phyloP scores from a whole-genome alignment of 352 stramenopile genomes.

The Sclerospora graminicola region DNA sequence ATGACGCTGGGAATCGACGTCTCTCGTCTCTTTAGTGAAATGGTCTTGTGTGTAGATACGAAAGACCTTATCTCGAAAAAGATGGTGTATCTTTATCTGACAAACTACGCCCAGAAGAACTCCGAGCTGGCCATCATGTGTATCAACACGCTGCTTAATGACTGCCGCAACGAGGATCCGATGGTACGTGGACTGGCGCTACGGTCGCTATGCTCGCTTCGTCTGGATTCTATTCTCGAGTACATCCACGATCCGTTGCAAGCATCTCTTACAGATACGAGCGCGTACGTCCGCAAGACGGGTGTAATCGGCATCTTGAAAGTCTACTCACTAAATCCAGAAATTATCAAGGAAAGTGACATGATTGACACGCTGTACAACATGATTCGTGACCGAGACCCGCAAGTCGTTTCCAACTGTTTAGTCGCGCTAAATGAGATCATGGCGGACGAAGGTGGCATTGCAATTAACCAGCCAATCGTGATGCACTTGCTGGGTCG shows the following conservation, averaged over 20 bases:
- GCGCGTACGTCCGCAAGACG: conserved; percentile 98
- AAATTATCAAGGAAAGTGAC: conserved; percentile 87
- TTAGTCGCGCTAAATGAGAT: conserved; percentile 98
- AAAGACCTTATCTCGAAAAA: conserved; percentile 99
- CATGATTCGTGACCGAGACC: conserved; percentile 97
- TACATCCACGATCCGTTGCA: conserved; percentile 94
- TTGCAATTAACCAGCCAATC: conserved; percentile 95
- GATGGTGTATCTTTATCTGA: conserved; percentile 99
- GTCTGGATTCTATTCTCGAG: conserved; percentile 96
- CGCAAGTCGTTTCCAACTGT: conserved; percentile 95
- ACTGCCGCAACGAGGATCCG: conserved; percentile 97
- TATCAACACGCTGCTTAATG: conserved; percentile 99
- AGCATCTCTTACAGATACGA: conserved; percentile 90
- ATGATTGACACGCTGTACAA: conserved; percentile 98
- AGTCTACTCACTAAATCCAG: conserved; percentile 87
- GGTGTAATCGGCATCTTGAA: conserved; percentile 99
- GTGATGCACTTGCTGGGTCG: conserved; percentile 96
- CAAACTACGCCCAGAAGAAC: conserved; percentile 97
- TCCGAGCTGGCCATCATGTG: conserved; percentile 99
- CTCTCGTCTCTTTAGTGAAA: conserved; percentile 97
- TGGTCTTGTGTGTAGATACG: conserved; percentile 96
- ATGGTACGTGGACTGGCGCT: conserved; percentile 97
- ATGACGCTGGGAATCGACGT: conserved; percentile 99
- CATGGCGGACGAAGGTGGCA: conserved; percentile 92
- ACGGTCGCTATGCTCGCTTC: conserved; percentile 92